Base-by-base conservation (phyloP, 768 basidiomycete genomes). In the Fomitopsis serialis region DNA sequence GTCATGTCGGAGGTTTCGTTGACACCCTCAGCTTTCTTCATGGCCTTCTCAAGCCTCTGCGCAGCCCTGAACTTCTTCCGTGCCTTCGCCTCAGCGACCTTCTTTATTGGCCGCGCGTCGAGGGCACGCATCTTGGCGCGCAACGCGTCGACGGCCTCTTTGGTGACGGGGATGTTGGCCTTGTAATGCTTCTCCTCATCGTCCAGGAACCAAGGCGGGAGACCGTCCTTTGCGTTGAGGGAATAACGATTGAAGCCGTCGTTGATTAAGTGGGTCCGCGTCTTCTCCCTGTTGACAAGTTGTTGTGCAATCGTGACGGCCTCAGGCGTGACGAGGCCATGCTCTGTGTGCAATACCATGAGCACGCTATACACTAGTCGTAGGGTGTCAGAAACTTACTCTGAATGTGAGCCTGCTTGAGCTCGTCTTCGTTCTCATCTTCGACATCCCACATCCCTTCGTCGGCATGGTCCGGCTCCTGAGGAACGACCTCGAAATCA, bases 41-140 rank as follows among this genome's bases (percentile, higher is more conserved):
- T 81, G 10, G 92, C 90, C 69, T 92, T 96, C 62, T 95, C 92
- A 12, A 98, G 72, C 45, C 85, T 78, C 59, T 89, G 88, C 12
- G 80, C 78, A 11, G 94, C 92, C 70, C 86, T 92, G 66, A 91
- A 73, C 73, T 98, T 98, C 73, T 99, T 99, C 57, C 97, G 81
- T 25, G 92, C 94, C 70, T 98, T 98, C 13, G 97, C 97, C 71
- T 98, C 97, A 9, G 96, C 97, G 7, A 98, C 82, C 76, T 99
- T 99, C 75, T 97, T 98, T 73, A 99, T 98, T 17, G 97, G 97
- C 23, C 97, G 84, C 1, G 96, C 93, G 66, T 99, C 94, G 46
- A 99, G 75, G 13, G 93, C 91, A 12, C 96, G 87, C 70, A 95
- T 90, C 69, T 90, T 92, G 21, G 89, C 90, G 27, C 89, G 84